Evolutionary conservation across 2,329 filamentous ascomycete species (phyloP).

Genomic region (Apiospora kogelbergensis): DNA sequence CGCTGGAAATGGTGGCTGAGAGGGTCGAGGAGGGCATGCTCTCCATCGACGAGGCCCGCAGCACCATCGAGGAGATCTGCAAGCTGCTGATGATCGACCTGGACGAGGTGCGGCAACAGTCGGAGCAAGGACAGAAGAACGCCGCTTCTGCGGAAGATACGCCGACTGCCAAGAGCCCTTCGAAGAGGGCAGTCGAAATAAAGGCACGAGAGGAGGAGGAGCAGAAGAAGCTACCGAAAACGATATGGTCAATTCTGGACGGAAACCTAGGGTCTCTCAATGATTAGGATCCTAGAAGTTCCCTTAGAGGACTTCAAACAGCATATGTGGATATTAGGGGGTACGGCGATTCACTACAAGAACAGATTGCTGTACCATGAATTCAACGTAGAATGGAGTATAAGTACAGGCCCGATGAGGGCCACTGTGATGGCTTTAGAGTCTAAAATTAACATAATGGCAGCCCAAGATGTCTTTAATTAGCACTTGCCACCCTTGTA

Average conservation of each 20-base stretch:
- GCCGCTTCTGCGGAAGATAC: constrained; percentile 30
- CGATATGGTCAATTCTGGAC: constrained; percentile 51
- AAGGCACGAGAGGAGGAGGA: constrained; percentile 22
- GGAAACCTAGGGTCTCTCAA: constrained; percentile 54
- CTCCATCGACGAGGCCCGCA: constrained; percentile 53
- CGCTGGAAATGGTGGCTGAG: constrained; percentile 58
- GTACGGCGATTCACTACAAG: too few species aligned
- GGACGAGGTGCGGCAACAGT: constrained; percentile 19
- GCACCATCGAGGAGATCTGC: constrained; percentile 49
- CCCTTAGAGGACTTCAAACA: background rate
- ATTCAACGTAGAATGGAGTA: background rate
- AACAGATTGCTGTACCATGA: background rate
- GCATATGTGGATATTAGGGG: background rate
- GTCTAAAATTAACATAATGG: background rate
- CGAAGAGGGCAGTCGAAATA: constrained; percentile 21
- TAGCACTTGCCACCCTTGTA: background rate
- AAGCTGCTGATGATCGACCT: constrained; percentile 38
- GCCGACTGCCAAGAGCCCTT: background rate
- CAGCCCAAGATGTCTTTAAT: background rate
- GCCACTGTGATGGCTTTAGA: too few species aligned
- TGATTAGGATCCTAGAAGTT: constrained; percentile 16
- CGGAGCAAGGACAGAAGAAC: constrained; percentile 17
- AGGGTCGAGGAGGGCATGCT: constrained; percentile 59
- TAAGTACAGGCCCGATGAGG: background rate
- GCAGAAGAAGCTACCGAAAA: constrained; percentile 22